Evolutionary conservation across 2,329 filamentous ascomycete genomes (phyloP).

Genomic region (Metarhizium brunneum): DNA sequence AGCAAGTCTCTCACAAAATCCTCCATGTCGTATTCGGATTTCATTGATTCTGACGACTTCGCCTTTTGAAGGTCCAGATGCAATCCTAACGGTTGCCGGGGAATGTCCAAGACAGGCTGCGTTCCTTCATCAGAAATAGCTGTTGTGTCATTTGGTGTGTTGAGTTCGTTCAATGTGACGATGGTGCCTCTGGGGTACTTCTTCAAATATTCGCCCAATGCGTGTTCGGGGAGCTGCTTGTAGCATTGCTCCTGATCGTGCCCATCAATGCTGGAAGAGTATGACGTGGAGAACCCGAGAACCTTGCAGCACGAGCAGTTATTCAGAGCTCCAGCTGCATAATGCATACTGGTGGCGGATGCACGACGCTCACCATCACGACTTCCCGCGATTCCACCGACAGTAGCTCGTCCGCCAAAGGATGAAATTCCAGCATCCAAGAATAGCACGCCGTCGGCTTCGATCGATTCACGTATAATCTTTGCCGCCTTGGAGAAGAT

Average conservation of each 20-base stretch:
- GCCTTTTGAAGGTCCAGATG: not conserved
- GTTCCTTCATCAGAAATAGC: not conserved
- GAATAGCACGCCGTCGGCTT: conserved; percentile 27
- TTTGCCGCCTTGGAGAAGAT: conserved; percentile 36
- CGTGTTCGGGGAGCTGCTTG: conserved; percentile 1
- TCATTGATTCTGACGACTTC: not conserved
- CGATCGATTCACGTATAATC: conserved; percentile 31
- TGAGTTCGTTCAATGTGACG: not conserved
- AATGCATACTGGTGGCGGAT: conserved; percentile 3
- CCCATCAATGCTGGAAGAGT: conserved; percentile 24
- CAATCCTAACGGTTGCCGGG: not conserved
- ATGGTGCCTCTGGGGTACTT: conserved; percentile 3
- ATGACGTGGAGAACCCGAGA: conserved; percentile 29
- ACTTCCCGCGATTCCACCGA: not conserved
- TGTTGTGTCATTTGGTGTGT: not conserved
- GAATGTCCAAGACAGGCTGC: not conserved
- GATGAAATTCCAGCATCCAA: conserved; percentile 24
- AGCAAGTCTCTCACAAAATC: conserved; percentile 25
- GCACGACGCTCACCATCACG: not conserved
- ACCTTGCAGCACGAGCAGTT: conserved; percentile 18
- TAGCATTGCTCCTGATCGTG: conserved; percentile 7
- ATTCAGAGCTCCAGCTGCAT: not conserved
- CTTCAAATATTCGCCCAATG: conserved; percentile 1
- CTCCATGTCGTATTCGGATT: not conserved
- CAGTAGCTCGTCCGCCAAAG: conserved; percentile 5